Conservation (phyloP, 2,329 filamentous ascomycete genomes). For the Neopestalotiopsis clavispora region DNA sequence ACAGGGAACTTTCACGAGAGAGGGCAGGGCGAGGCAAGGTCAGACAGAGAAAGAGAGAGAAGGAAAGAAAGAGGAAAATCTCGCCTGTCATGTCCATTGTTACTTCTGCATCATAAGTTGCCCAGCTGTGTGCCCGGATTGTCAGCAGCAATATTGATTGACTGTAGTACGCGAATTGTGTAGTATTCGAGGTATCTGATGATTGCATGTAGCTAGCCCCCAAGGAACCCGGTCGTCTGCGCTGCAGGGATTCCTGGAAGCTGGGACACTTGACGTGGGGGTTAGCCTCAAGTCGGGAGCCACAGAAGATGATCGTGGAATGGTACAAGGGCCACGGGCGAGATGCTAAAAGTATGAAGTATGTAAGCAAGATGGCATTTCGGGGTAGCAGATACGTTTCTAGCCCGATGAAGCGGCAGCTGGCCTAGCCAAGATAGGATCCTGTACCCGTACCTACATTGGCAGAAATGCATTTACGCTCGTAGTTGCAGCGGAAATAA, state of each 20-base stretch:
- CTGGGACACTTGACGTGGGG: constrained; percentile 10
- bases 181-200: background rate
- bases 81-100: background rate
- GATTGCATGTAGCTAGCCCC: constrained; percentile 9
- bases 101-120: background rate
- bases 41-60: background rate
- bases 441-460: background rate
- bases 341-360: background rate
- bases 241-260: background rate
- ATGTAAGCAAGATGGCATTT: constrained; percentile 5
- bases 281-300: constrained; percentile 15
- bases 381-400: constrained; percentile 3
- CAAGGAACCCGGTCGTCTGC: background rate
- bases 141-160: background rate
- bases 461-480: background rate
- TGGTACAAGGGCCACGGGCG: background rate
- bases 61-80: background rate
- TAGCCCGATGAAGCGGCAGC: background rate
- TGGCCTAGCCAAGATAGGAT: constrained; percentile 9
- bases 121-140: background rate
- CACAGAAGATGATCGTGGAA: background rate
- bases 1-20: background rate
- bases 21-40: background rate
- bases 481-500: background rate
- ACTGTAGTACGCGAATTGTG: background rate